Base-by-base conservation (phyloP, 1,284 basidiomycete species). In the Spongispora temasekensis region DNA sequence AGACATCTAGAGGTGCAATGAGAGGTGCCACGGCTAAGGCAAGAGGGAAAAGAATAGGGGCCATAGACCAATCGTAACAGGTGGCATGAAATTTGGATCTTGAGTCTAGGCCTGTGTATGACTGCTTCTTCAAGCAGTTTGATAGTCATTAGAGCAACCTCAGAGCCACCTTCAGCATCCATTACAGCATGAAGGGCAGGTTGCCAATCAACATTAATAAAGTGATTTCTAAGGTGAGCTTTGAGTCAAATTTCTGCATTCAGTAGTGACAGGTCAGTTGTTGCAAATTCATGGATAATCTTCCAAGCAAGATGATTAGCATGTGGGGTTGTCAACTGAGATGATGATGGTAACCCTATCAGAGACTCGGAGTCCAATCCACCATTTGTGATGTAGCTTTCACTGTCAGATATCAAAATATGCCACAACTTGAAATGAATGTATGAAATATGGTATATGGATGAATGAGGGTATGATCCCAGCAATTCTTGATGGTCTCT, bases 401-500 rank as follows among this genome's bases (percentile, higher is more conserved):
- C 27, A n/a, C 46, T 50, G 15, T 17, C 9, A 30, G 28, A 27
- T 28, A 32, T 32, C 31, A 32, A 32, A 7, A 32, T 32, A 12
- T 17, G n/a, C 25, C n/a, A 4, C 15, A n/a, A 10, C 17, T 27
- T 3, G 12, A 48, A 48, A 27, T 13, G n/a, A n/a, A n/a, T n/a
- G n/a, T n/a, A 28, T 27, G 13, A 48, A 30, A 28, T 5, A 35
- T 19, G 40, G 17, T 48, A 17, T 40, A 57, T 19, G 25, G 50
- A 28, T 53, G 56, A 4, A 34, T 53, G 2, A 6, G 31, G 31
- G 13, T 50, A n/a, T 63, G 54, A 12, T 50, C 35, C 61, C 59
- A 61, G 10, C 61, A 63, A 15, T 56, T 31, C 1, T 4, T 17
- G 4, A 63, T 61, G 7, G 59, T 58, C n/a, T 40, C 2, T 0